Base-by-base conservation (phyloP, 2,329 filamentous ascomycete genomes). In the Phialophora tarda region DNA sequence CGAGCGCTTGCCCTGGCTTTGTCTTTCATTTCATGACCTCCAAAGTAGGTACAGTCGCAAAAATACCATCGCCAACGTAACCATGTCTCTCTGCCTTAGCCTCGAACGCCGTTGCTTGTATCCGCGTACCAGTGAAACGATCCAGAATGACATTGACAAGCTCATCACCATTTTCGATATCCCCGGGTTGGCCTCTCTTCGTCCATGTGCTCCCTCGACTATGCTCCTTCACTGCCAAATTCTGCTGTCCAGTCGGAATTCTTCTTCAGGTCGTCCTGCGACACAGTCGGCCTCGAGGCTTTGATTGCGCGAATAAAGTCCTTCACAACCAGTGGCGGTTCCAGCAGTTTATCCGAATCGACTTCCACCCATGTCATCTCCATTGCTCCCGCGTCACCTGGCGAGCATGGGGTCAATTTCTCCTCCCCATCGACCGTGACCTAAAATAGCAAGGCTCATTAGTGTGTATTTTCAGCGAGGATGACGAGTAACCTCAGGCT, bases 361-460 rank as follows among this genome's bases (percentile, higher is more conserved):
- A 99, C 84, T 67, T 93, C 88, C 73, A 92, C 91, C 89, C 95
- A 98, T 1, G 89, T 91, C 92, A 98, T 97, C 79, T 99, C 95
- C 72, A 88, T 87, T 21, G 93, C 94, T 14, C 91, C 90, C 0
- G 84, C 79, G 73, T 97, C 94, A 47, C 95, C 95, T 0, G 95
- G 96, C 3, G 93, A 97, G 82, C 95, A 99, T 0, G 95, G 96
- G 0, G 93, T 98, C 34, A 83, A 69, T 71, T 83, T 84, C 68
- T 84, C 82, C 57, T 77, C 76, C 38, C 84, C 86, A 53, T 96
- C 90, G 64, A 88, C 84, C 72, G 85, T 85, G 34, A 96, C 88
- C 91, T 94, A 54, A 7, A 38, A n/a, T 7, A n/a, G 17, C 38
- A n/a, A 26, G 14, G 10, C 26, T 41, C 28, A 21, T 23, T 3